Percentiles rank a stretch among this genome's conserved stretches.
These are phyloP conservation scores for Botryotinia convoluta DNA, from an alignment of 2,329 filamentous ascomycete genomes.

Conservation along the genomic window DNA sequence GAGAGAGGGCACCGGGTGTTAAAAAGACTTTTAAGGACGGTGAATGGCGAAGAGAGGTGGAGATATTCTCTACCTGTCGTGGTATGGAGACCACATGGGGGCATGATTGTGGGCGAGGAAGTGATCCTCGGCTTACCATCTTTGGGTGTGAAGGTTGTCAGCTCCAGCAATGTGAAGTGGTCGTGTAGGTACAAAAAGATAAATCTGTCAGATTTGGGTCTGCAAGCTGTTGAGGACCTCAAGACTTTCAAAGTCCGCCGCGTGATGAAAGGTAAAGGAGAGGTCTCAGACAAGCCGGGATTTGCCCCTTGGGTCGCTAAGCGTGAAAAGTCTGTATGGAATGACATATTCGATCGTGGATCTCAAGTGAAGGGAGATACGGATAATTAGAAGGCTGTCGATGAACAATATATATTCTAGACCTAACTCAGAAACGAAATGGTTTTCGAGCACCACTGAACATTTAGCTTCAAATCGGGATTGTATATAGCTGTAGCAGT, in stretches of 20 bases:
- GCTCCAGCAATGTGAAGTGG: not conserved
- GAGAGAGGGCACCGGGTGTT: not conserved
- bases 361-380: too few species aligned
- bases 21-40: not conserved
- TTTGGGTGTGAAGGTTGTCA: not conserved
- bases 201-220: not conserved
- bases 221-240: not conserved
- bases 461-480: not conserved
- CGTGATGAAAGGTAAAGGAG: constrained; percentile 3
- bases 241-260: not conserved
- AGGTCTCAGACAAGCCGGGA: not conserved
- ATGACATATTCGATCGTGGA: not conserved
- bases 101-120: not conserved
- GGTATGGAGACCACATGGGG: constrained; percentile 8
- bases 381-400: not conserved
- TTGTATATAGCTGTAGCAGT: not conserved
- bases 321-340: not conserved
- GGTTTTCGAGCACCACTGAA: too few species aligned
- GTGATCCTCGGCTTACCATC: constrained; percentile 7
- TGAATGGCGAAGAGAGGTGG: not conserved
- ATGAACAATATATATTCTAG: too few species aligned
- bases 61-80: constrained; percentile 4
- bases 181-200: constrained; percentile 13
- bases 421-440: not conserved
- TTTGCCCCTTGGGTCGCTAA: not conserved